Conservation (phyloP, 208 protist species). For the Porcisia hertigi region DNA sequence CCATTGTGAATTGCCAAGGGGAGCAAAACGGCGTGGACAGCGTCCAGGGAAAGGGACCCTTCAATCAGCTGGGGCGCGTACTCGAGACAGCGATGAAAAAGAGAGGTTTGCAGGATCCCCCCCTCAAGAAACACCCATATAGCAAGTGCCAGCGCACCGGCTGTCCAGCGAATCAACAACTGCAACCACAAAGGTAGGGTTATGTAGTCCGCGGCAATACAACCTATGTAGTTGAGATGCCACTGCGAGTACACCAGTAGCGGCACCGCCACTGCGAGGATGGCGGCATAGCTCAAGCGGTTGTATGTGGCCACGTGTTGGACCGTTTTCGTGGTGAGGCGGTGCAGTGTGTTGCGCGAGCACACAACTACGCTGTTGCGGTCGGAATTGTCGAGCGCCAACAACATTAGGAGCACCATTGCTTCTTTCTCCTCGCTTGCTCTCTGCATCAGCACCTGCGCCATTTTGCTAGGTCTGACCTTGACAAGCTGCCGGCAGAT, state of each 20-base stretch:
- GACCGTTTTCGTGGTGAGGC: constrained; percentile 15
- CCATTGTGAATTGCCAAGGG: constrained; percentile 16
- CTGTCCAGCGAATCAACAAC: constrained; percentile 17
- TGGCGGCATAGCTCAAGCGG: not conserved
- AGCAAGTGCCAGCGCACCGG: constrained; percentile 3
- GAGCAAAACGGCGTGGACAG: constrained; percentile 23
- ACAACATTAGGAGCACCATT: not conserved
- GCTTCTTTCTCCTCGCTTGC: constrained; percentile 1
- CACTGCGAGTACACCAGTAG: constrained; percentile 18
- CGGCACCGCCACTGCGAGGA: not conserved
- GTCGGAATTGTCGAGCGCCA: not conserved
- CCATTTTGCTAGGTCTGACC: constrained; percentile 5
- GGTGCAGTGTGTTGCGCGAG: constrained; percentile 8
- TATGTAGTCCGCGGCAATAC: constrained; percentile 20
- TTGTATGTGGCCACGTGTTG: not conserved
- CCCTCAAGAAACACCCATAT: constrained; percentile 16
- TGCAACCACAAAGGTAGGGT: constrained; percentile 23
- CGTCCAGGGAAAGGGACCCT: not conserved
- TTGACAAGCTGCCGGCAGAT: constrained; percentile 1
- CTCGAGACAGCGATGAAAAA: constrained; percentile 23
- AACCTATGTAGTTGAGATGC: constrained; percentile 19
- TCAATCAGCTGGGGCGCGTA: constrained; percentile 17
- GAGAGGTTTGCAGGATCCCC: constrained; percentile 11
- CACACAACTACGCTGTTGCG: not conserved
- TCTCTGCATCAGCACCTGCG: not conserved